A percentile compares a stretch with the other conserved stretches of the same genome.
These are phyloP conservation scores for Zygosaccharomyces sapae DNA, from an alignment of 1,139 yeast species.

Conservation along the genomic window DNA sequence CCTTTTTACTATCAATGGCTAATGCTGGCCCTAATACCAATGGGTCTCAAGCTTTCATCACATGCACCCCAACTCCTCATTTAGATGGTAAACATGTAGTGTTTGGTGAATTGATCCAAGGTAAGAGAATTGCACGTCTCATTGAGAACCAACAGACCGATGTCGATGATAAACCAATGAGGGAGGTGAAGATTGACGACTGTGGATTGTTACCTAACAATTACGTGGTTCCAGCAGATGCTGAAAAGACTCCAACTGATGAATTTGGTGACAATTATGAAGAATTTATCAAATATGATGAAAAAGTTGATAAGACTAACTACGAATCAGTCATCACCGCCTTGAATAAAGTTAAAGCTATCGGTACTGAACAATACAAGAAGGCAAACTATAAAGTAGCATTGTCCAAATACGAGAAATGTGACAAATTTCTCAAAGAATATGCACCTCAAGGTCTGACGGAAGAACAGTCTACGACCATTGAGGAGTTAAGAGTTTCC, in stretches of 20 bases:
- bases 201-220: slow-evolving; percentile 73
- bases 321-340: slow-evolving; percentile 67
- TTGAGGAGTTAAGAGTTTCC: slow-evolving; percentile 55
- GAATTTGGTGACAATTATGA: slow-evolving; percentile 85
- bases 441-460: slow-evolving; percentile 70
- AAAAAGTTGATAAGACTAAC: slow-evolving; percentile 53
- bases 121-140: slow-evolving; percentile 73
- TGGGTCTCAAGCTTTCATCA: slow-evolving; percentile 92
- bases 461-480: slow-evolving; percentile 46
- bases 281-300: slow-evolving; percentile 71
- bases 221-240: slow-evolving; percentile 46
- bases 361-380: slow-evolving; percentile 75
- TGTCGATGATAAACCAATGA: slow-evolving; percentile 59
- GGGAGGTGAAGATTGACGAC: slow-evolving; percentile 66
- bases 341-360: slow-evolving; percentile 61
- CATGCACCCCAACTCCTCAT: slow-evolving; percentile 80
- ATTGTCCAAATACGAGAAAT: slow-evolving; percentile 65
- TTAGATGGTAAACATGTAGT: slow-evolving; percentile 95
- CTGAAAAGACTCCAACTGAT: slow-evolving; percentile 44
- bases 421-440: slow-evolving; percentile 61
- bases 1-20: slow-evolving; percentile 94
- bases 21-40: slow-evolving; percentile 94
- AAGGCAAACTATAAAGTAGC: slow-evolving; percentile 55
- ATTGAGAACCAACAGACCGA: slow-evolving; percentile 66
- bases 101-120: slow-evolving; percentile 82